Evolutionary conservation across 2,329 filamentous ascomycete genomes (phyloP).

Genomic region (Hypoxylon sp.): DNA sequence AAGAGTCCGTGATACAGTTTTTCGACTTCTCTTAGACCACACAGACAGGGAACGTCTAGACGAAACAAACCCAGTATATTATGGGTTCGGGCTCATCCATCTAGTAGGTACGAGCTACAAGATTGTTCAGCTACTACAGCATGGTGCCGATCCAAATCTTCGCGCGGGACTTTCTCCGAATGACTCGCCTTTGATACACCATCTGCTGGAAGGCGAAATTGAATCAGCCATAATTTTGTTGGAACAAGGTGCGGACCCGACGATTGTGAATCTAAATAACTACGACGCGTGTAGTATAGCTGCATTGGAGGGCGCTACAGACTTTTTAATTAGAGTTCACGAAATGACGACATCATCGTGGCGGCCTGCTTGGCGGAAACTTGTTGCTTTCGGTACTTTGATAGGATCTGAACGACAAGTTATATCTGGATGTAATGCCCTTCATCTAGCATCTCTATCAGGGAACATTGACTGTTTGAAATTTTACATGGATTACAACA

Average conservation of each 20-base stretch:
- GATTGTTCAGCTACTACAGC: background rate
- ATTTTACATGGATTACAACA: slow-evolving; percentile 12
- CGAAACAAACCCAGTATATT: background rate
- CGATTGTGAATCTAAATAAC: background rate
- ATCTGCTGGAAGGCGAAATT: background rate
- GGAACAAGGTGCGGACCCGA: slow-evolving; percentile 10
- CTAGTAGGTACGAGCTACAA: background rate
- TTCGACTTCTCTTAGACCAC: slow-evolving; percentile 4
- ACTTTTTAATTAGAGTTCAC: background rate
- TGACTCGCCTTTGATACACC: background rate
- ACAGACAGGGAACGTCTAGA: slow-evolving; percentile 10
- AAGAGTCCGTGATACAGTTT: background rate
- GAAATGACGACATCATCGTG: background rate
- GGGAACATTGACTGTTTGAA: slow-evolving; percentile 17
- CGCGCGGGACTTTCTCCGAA: background rate
- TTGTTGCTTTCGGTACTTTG: no score
- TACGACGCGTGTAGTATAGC: slow-evolving; percentile 1
- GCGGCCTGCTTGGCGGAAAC: slow-evolving; percentile 14
- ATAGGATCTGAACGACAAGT: background rate
- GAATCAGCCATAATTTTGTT: background rate
- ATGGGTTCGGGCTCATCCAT: slow-evolving; percentile 18
- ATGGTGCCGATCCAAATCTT: slow-evolving; percentile 18
- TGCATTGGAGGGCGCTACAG: background rate
- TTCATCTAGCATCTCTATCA: background rate
- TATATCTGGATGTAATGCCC: background rate